Base-by-base conservation (phyloP, 2,329 filamentous ascomycete species). In the Elsinoe arachidis region DNA sequence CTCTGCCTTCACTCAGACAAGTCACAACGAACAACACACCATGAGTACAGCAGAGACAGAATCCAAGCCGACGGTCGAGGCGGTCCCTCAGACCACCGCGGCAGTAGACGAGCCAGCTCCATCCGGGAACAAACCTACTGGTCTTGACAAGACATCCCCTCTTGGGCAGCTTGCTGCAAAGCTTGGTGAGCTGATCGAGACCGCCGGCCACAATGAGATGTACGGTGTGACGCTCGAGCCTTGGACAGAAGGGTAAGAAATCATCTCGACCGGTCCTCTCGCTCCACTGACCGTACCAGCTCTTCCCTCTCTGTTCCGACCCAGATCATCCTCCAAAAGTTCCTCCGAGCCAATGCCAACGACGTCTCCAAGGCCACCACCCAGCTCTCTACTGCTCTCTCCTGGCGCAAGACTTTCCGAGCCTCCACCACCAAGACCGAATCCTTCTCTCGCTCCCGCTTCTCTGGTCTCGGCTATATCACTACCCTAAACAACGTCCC, bases 321-420 rank as follows among this genome's bases (percentile, higher is more conserved):
- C 49, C 85, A 87, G 68, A 85, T 96, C 65, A 82, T 96, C 54
- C 78, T 96, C 51, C 90, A 95, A 70, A 97, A 96, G 76, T 96
- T 91, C 74, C 81, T 97, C 57, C 88, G 91, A 64, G 92, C 91
- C 69, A 96, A 96, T 70, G 83, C 85, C 61, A 85, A 86, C 61
- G 84, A 95, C 66, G 70, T 89, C 5, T 76, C 78, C 55, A 85
- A 85, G 68, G 88, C 91, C 14, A 84, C 85, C 68, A 81, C 85
- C 57, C 91, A 96, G 75, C 81, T 97, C 44, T 78, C 76, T 59
- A 84, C 86, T 66, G 91, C 90, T 1, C 78, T 96, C 41, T 80
- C 86, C 63, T 96, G 91, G 90, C 84, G 92, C 60, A 87, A 87
- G 72, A 77, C 85, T 68, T 84, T 84, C 67, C 79, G 92, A 63